A percentile compares a stretch with the other conserved stretches of the same genome.
Evolutionary conservation across 345 rosid species (phyloP).

Genomic region (Luvunga scandens): DNA sequence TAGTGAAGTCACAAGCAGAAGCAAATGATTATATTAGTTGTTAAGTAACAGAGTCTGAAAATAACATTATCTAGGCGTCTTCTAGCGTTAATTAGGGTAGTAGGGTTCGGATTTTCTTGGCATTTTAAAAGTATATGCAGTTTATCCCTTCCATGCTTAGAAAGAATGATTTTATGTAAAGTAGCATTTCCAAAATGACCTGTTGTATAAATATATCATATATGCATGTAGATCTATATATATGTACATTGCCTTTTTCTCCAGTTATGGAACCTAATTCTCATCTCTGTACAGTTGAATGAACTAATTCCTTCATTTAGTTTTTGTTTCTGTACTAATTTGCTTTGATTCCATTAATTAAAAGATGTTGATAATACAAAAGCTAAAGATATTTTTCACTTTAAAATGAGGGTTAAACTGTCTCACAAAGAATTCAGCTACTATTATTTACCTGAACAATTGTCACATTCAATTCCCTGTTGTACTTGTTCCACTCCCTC

Average conservation of each 20-base stretch:
- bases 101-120: no score
- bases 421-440: not conserved
- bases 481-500: not conserved
- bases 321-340: not conserved
- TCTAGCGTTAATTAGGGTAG: no score
- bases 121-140: no score
- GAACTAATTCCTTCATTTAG: not conserved
- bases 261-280: no score
- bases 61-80: no score
- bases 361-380: not conserved
- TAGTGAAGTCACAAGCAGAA: not conserved
- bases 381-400: not conserved
- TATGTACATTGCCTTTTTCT: no score
- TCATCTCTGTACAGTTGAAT: no score
- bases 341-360: not conserved
- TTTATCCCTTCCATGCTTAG: not conserved
- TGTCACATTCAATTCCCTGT: not conserved
- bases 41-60: not conserved
- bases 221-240: no score
- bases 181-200: not conserved
- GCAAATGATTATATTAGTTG: not conserved
- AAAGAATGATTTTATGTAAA: not conserved
- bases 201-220: no score
- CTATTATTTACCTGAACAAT: not conserved
- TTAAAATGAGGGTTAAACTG: not conserved